phyloP scores from a whole-genome alignment of 2,329 filamentous ascomycete species.

The Claviceps lovelessii region DNA sequence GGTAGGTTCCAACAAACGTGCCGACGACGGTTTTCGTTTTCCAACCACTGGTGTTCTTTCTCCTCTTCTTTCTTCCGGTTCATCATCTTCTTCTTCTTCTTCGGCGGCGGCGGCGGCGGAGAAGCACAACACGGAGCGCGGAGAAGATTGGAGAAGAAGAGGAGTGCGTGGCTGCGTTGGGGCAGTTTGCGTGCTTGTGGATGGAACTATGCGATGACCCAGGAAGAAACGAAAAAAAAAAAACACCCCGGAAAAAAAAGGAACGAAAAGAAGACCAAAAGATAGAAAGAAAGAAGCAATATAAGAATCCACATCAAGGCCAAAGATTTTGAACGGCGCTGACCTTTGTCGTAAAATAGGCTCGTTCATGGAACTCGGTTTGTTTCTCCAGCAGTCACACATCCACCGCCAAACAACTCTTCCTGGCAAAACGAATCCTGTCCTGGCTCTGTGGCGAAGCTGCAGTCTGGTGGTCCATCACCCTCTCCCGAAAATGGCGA shows the following conservation, averaged over 20 bases:
- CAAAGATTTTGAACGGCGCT: neutral
- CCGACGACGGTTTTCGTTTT: neutral
- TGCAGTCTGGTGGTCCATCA: slow-evolving; percentile 29
- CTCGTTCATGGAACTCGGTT: slow-evolving; percentile 52
- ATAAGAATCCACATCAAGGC: neutral
- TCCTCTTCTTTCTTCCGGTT: too few species aligned
- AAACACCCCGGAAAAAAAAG: too few species aligned
- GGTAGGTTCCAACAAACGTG: slow-evolving; percentile 32
- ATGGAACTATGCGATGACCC: too few species aligned
- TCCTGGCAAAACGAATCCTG: slow-evolving; percentile 30
- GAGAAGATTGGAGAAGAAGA: neutral
- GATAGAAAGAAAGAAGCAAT: neutral
- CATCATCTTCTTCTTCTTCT: too few species aligned
- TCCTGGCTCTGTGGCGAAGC: slow-evolving; percentile 27
- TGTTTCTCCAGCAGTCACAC: slow-evolving; percentile 31
- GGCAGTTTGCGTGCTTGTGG: too few species aligned
- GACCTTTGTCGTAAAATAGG: slow-evolving; percentile 23
- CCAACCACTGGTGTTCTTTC: neutral
- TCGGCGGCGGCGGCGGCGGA: neutral
- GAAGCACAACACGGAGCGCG: neutral
- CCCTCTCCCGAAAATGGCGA: slow-evolving; percentile 23
- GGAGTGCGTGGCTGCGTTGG: neutral
- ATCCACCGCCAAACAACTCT: slow-evolving; percentile 29
- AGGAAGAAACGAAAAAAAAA: too few species aligned
- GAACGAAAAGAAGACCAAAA: too few species aligned